These are phyloP conservation scores for Mycena venus DNA, from an alignment of 768 basidiomycete genomes.

Conservation along the genomic window DNA sequence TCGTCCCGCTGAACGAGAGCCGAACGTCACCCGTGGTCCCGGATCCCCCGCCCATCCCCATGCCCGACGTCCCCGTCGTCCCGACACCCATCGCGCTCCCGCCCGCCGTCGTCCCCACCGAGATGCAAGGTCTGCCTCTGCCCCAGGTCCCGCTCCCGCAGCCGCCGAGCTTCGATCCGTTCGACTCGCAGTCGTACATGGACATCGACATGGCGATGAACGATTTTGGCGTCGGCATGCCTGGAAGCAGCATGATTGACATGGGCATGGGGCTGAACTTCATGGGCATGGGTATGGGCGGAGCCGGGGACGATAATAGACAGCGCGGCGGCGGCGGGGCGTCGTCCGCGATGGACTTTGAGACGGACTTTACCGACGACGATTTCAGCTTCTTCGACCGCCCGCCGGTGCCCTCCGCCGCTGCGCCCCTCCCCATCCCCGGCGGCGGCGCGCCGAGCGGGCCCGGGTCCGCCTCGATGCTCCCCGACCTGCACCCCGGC, in stretches of 20 bases:
- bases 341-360: slow-evolving; percentile 58
- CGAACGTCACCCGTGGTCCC: slow-evolving; percentile 36
- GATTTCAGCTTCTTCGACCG: slow-evolving; percentile 92
- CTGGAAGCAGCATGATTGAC: slow-evolving; percentile 38
- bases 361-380: slow-evolving; percentile 84
- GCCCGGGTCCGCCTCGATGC: slow-evolving; percentile 22
- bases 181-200: slow-evolving; percentile 53
- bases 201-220: slow-evolving; percentile 68
- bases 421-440: slow-evolving; percentile 9
- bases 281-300: slow-evolving; percentile 22
- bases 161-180: slow-evolving; percentile 55
- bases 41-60: slow-evolving; percentile 17
- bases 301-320: slow-evolving; percentile 10
- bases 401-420: slow-evolving; percentile 52
- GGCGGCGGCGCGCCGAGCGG: slow-evolving; percentile 14
- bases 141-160: slow-evolving; percentile 16
- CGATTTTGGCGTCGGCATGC: slow-evolving; percentile 49
- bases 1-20: slow-evolving; percentile 28
- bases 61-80: background rate
- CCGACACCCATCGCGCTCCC: slow-evolving; percentile 24
- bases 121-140: slow-evolving; percentile 38
- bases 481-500: slow-evolving; percentile 25
- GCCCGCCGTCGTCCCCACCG: slow-evolving; percentile 31
- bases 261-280: slow-evolving; percentile 46
- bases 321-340: too few species aligned